phyloP scores from a whole-genome alignment of 257 asterid genomes.

The Eucommia ulmoides region DNA sequence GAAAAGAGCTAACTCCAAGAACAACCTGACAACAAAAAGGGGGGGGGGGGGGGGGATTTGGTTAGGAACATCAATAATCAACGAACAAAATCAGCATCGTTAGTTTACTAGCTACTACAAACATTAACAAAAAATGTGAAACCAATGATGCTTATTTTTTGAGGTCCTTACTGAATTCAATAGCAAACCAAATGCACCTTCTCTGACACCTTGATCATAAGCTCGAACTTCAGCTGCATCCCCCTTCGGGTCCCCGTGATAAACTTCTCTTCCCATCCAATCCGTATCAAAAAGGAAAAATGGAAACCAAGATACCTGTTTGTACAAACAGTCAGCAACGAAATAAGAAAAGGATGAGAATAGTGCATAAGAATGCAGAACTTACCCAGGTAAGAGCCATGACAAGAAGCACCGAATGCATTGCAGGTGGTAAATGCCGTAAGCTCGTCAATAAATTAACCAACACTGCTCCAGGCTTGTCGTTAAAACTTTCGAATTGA shows the following conservation, averaged over 20 bases:
- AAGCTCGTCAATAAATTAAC: slow-evolving; percentile 88
- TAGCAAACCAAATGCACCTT: slow-evolving; percentile 99
- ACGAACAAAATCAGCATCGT: slow-evolving; percentile 5
- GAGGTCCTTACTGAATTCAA: slow-evolving; percentile 99
- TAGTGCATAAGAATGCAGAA: slow-evolving; percentile 5
- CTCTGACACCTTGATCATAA: slow-evolving; percentile 96
- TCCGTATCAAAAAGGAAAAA: slow-evolving; percentile 96
- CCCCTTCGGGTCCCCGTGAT: slow-evolving; percentile 93
- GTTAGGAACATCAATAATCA: too few species aligned
- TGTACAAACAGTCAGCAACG: slow-evolving; percentile 10
- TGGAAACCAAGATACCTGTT: slow-evolving; percentile 94
- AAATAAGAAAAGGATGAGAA: slow-evolving; percentile 1
- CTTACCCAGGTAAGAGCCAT: slow-evolving; percentile 99
- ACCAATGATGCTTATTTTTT: slow-evolving; percentile 29
- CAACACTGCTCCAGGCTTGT: slow-evolving; percentile 96
- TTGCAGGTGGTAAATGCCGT: slow-evolving; percentile 91
- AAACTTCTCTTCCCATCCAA: slow-evolving; percentile 99
- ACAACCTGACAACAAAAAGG: slow-evolving; percentile 82
- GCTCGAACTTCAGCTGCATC: slow-evolving; percentile 50
- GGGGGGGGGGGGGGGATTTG: too few species aligned
- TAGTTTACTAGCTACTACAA: not conserved
- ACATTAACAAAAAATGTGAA: slow-evolving; percentile 6
- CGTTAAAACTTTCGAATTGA: slow-evolving; percentile 32
- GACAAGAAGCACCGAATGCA: slow-evolving; percentile 91
- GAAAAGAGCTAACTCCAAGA: slow-evolving; percentile 77